These are phyloP conservation scores for Alternaria solani DNA, from an alignment of 2,329 filamentous ascomycete genomes.

Conservation along the genomic window DNA sequence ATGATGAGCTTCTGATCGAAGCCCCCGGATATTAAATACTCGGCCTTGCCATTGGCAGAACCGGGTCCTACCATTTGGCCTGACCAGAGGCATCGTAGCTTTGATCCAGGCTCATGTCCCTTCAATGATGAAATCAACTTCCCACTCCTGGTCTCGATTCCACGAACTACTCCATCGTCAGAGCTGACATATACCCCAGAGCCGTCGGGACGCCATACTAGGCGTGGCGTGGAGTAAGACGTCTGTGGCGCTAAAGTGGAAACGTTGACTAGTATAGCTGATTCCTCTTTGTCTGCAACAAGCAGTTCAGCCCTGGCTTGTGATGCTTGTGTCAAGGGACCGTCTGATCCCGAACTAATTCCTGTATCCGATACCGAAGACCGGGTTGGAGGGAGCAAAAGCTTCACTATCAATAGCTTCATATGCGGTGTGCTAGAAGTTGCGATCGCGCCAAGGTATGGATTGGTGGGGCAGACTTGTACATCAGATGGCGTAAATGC, in stretches of 20 bases:
- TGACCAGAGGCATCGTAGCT: constrained; percentile 66
- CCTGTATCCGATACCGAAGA: constrained; percentile 10
- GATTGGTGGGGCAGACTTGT: constrained; percentile 63
- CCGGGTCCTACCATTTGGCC: constrained; percentile 53
- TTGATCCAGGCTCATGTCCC: constrained; percentile 65
- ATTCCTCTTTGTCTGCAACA: constrained; percentile 64
- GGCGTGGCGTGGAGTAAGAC: constrained; percentile 65
- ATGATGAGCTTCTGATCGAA: constrained; percentile 69
- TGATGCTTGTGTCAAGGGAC: constrained; percentile 57
- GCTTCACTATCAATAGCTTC: constrained; percentile 67
- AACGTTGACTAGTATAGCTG: constrained; percentile 66
- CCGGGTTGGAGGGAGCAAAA: constrained; percentile 59
- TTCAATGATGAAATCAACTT: constrained; percentile 62
- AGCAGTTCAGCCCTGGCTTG: constrained; percentile 61
- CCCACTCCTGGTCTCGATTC: constrained; percentile 66
- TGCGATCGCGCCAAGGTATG: constrained; percentile 64
- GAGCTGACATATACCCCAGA: constrained; percentile 70
- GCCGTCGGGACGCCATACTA: constrained; percentile 69
- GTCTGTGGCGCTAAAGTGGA: constrained; percentile 71
- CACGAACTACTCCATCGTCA: constrained; percentile 69
- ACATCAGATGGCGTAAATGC: constrained; percentile 68
- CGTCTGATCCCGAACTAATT: constrained; percentile 9
- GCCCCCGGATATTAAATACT: constrained; percentile 68
- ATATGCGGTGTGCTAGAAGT: constrained; percentile 68
- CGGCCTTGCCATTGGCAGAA: constrained; percentile 46